Conservation (phyloP, 2,329 filamentous ascomycete genomes). For the Rhynchosporium agropyri region DNA sequence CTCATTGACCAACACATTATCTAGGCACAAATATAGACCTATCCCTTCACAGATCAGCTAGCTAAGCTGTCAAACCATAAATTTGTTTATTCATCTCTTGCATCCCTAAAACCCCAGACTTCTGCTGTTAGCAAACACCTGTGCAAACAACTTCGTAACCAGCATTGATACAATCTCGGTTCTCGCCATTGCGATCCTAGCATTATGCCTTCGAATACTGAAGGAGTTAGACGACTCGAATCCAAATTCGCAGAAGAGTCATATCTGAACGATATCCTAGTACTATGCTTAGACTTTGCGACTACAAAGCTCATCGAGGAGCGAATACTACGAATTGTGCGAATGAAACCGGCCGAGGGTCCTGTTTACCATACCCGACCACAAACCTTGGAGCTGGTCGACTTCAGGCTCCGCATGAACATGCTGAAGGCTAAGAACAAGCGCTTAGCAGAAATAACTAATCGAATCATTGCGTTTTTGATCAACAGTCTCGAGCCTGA, state of each 20-base stretch:
- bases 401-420: neutral
- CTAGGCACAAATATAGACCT: neutral
- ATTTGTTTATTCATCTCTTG: no score
- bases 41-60: neutral
- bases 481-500: neutral
- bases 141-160: neutral
- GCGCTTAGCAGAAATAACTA: neutral
- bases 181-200: neutral
- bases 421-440: constrained; percentile 1
- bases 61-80: no score
- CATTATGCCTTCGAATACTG: neutral
- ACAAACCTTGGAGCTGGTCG: neutral
- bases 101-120: neutral
- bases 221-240: constrained; percentile 1
- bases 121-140: neutral
- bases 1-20: neutral
- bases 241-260: neutral
- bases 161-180: neutral
- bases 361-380: neutral
- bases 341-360: neutral
- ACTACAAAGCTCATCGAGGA: neutral
- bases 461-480: neutral
- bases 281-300: constrained; percentile 1
- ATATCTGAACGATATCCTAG: neutral
- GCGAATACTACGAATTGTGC: neutral